Evolutionary conservation across 805 yeast genomes (phyloP).

Genomic region (Candida railenensis): DNA sequence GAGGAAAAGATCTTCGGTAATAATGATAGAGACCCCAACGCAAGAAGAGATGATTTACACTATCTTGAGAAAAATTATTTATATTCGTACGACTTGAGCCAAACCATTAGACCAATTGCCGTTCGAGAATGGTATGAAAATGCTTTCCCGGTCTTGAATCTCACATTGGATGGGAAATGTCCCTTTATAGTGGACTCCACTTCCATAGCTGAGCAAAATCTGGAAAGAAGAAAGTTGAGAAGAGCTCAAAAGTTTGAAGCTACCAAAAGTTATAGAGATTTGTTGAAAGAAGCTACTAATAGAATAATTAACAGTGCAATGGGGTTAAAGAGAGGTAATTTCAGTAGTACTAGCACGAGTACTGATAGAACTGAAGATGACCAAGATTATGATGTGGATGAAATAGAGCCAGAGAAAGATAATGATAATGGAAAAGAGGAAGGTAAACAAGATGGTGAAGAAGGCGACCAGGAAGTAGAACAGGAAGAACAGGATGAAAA

Average conservation of each 20-base stretch:
- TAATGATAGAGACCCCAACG: conserved; percentile 82
- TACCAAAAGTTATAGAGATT: conserved; percentile 40
- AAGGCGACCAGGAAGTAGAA: conserved; percentile 14
- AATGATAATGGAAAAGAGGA: not conserved
- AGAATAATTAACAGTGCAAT: conserved; percentile 30
- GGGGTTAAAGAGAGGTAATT: conserved; percentile 16
- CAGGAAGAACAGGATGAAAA: not conserved
- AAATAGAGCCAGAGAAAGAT: conserved; percentile 10
- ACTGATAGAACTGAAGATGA: conserved; percentile 18
- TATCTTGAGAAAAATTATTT: conserved; percentile 72
- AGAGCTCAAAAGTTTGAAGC: conserved; percentile 40
- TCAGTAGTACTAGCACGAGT: conserved; percentile 26
- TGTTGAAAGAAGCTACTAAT: conserved; percentile 32
- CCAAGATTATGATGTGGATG: not conserved
- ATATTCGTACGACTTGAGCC: conserved; percentile 77
- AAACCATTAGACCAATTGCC: conserved; percentile 76
- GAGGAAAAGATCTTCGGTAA: conserved; percentile 88
- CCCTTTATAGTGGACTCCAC: conserved; percentile 71
- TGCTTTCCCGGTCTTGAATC: conserved; percentile 54
- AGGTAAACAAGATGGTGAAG: conserved; percentile 3
- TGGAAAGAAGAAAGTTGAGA: conserved; percentile 39
- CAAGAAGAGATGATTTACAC: conserved; percentile 79
- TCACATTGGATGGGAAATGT: conserved; percentile 72
- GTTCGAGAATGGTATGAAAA: conserved; percentile 72
- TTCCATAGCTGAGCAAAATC: conserved; percentile 27